Conservation (phyloP, 1,284 basidiomycete species). For the Coniophora puteana region DNA sequence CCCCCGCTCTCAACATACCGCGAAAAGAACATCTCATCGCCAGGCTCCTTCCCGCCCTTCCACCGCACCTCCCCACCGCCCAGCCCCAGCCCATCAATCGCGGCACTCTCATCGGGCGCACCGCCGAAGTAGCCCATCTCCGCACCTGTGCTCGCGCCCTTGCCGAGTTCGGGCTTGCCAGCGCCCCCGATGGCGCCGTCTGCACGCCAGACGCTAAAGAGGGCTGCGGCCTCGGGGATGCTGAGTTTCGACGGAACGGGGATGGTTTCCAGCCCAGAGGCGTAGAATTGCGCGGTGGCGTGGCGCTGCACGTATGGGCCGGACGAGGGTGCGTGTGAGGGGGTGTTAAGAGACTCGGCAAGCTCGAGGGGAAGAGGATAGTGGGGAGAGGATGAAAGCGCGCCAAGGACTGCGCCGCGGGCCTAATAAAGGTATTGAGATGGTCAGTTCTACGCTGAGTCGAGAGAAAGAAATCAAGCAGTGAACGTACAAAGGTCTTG, state of each 20-base stretch:
- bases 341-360: constrained; percentile 45
- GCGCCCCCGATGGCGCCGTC: constrained; percentile 45
- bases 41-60: constrained; percentile 30
- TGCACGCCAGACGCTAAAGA: constrained; percentile 71
- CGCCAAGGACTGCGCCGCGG: constrained; percentile 64
- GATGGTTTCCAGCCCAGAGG: constrained; percentile 50
- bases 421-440: constrained; percentile 30
- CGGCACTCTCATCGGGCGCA: constrained; percentile 19
- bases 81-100: neutral
- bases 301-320: constrained; percentile 49
- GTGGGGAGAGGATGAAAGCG: constrained; percentile 52
- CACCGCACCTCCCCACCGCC: neutral
- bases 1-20: constrained; percentile 73
- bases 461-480: constrained; percentile 1
- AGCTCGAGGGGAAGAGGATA: constrained; percentile 59
- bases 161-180: too few species aligned
- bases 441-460: constrained; percentile 8
- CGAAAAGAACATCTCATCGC: constrained; percentile 66
- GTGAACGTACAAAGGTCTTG: constrained; percentile 56
- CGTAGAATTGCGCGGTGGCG: constrained; percentile 43
- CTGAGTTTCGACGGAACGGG: constrained; percentile 55
- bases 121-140: too few species aligned
- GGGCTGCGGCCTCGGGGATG: constrained; percentile 56
- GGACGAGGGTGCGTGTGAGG: constrained; percentile 31
- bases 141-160: too few species aligned